phyloP scores from a whole-genome alignment of 176 grass and related monocot genomes.

The maize (Zea mays) region DNA sequence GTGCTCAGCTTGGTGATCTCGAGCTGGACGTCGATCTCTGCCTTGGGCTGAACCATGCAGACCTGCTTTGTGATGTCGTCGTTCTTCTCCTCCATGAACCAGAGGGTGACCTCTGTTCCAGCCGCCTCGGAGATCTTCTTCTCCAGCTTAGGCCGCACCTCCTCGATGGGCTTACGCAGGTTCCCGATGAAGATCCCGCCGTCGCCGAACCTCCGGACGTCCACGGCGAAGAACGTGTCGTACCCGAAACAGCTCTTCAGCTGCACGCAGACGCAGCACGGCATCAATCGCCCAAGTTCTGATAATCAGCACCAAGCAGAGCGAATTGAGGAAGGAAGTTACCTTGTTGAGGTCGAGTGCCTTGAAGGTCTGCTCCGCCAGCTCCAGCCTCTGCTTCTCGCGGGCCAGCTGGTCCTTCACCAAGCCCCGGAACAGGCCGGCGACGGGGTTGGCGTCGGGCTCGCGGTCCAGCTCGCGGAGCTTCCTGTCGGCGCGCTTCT shows the following conservation, averaged over 20 bases:
- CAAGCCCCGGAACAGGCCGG: slow-evolving; percentile 54
- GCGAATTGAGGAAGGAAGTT: neutral
- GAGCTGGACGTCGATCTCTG: slow-evolving; percentile 91
- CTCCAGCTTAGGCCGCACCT: slow-evolving; percentile 75
- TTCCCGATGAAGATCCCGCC: slow-evolving; percentile 95
- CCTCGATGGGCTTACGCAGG: slow-evolving; percentile 75
- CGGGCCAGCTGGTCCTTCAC: slow-evolving; percentile 58
- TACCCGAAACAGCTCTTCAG: slow-evolving; percentile 91
- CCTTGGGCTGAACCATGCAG: slow-evolving; percentile 92
- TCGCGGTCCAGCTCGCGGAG: slow-evolving; percentile 84
- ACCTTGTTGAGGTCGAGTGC: slow-evolving; percentile 92
- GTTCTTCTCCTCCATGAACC: slow-evolving; percentile 93
- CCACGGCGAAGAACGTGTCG: slow-evolving; percentile 89
- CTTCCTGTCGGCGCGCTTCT: slow-evolving; percentile 80
- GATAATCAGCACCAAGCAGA: neutral
- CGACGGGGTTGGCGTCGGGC: slow-evolving; percentile 66
- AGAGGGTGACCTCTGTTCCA: slow-evolving; percentile 81
- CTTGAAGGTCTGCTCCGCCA: slow-evolving; percentile 79
- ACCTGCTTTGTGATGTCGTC: slow-evolving; percentile 92
- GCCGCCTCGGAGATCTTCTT: slow-evolving; percentile 92
- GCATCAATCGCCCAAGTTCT: neutral
- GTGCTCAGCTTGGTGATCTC: slow-evolving; percentile 81
- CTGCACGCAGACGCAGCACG: slow-evolving; percentile 32
- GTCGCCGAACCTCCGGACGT: slow-evolving; percentile 85
- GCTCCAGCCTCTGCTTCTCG: slow-evolving; percentile 84